Conservation (phyloP, 73 alveolate species). For the Uronychia binucleata region DNA sequence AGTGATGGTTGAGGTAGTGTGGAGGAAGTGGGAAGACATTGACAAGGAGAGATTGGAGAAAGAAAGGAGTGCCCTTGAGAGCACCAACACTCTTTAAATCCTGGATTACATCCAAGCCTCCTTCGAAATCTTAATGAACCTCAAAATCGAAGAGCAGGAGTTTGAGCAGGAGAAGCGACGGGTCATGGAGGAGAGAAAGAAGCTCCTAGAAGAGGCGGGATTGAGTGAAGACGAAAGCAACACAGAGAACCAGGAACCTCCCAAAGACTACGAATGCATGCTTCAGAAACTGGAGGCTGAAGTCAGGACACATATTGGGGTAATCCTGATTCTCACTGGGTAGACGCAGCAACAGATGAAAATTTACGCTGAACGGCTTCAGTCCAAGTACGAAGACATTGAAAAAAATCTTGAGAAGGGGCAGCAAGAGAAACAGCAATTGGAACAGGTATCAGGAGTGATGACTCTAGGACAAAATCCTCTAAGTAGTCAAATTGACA, state of each 20-base stretch:
- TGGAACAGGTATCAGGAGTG: background rate
- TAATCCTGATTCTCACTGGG: background rate
- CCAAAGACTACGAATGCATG: background rate
- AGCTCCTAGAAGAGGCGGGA: background rate
- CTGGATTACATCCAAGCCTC: no score
- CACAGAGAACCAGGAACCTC: background rate
- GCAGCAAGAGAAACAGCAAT: background rate
- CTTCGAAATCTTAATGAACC: no score
- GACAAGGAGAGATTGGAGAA: no score
- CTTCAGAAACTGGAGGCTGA: background rate
- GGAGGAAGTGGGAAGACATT: no score
- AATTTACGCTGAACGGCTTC: background rate
- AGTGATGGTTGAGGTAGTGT: no score
- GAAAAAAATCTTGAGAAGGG: background rate
- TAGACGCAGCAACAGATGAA: background rate
- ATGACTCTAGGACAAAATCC: background rate
- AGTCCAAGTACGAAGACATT: background rate
- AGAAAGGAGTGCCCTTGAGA: no score
- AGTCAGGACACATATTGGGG: background rate
- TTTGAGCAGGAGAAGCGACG: no score
- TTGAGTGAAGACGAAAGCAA: background rate
- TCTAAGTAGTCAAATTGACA: background rate
- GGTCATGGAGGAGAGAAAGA: background rate
- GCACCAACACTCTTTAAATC: no score
- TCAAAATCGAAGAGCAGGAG: no score